These are phyloP conservation scores for Auricularia heimuer DNA, from an alignment of 768 basidiomycete genomes.

Conservation along the genomic window DNA sequence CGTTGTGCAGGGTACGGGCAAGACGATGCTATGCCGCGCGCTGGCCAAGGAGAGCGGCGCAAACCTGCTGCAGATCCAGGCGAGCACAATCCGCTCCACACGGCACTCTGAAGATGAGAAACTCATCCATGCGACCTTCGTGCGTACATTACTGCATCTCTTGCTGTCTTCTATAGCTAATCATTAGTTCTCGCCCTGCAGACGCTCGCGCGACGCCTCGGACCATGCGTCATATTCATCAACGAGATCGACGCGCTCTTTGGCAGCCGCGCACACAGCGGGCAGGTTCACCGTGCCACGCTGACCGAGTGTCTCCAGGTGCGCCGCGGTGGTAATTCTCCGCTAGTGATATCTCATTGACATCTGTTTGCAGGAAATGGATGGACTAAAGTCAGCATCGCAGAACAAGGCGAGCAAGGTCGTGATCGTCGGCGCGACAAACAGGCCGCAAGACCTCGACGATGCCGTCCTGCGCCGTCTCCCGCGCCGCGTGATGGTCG, in stretches of 20 bases:
- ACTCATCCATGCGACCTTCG: not conserved
- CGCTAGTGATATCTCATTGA: not conserved
- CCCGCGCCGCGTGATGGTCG: conserved; percentile 23
- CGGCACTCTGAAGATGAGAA: not conserved
- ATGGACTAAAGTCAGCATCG: conserved; percentile 15
- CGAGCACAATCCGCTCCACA: not conserved
- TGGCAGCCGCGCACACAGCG: not conserved
- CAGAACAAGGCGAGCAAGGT: conserved; percentile 21
- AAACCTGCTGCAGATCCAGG: not conserved
- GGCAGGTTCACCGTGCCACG: not conserved
- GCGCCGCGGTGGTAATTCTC: not conserved
- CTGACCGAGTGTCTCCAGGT: not conserved
- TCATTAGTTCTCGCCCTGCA: not conserved
- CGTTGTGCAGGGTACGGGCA: not conserved
- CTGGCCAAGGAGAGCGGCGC: not conserved
- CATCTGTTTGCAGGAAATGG: conserved; percentile 18
- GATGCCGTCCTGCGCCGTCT: conserved; percentile 26
- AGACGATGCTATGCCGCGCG: not conserved
- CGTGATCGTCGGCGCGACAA: conserved; percentile 25
- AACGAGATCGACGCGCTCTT: not conserved
- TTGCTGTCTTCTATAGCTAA: not conserved
- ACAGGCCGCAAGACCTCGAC: conserved; percentile 16
- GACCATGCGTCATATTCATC: not conserved
- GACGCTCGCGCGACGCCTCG: not conserved
- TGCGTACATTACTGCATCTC: not conserved